These are phyloP conservation scores for Arthrobotrys musiformis DNA, from an alignment of 2,329 filamentous ascomycete genomes.

Conservation along the genomic window DNA sequence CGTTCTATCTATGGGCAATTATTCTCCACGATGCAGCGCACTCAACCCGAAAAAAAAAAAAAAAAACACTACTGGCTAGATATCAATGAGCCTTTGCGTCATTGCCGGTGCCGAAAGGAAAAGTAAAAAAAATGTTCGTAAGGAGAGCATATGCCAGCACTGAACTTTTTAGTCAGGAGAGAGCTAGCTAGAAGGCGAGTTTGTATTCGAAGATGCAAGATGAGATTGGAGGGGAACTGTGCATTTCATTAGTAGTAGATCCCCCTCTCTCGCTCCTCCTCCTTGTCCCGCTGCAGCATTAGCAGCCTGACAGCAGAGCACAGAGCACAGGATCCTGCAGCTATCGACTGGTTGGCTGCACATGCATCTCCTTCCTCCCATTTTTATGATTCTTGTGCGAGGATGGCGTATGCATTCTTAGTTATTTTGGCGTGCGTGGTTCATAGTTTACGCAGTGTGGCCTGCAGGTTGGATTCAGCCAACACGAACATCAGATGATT, in stretches of 20 bases:
- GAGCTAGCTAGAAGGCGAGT: too few relatives aligned
- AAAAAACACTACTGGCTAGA: constrained; percentile 18
- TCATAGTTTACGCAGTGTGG: constrained; percentile 13
- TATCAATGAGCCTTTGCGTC: constrained; percentile 32
- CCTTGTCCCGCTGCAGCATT: constrained; percentile 14
- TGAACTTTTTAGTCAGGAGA: constrained; percentile 13
- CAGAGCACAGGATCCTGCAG: constrained; percentile 39
- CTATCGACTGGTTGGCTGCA: constrained; percentile 19
- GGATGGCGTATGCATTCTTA: constrained; percentile 34
- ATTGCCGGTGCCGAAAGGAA: constrained; percentile 22
- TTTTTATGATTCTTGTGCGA: constrained; percentile 29
- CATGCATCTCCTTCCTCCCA: constrained; percentile 13
- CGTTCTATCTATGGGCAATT: neutral
- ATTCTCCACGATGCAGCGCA: constrained; percentile 21
- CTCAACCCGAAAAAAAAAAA: constrained; percentile 6
- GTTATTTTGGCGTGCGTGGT: constrained; percentile 20
- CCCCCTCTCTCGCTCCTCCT: constrained; percentile 8
- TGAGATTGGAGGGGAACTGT: constrained; percentile 51
- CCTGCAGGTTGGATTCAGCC: constrained; percentile 26
- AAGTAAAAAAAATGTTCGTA: neutral
- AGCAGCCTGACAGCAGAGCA: constrained; percentile 34
- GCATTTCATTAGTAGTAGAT: constrained; percentile 26
- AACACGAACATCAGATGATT: constrained; percentile 56
- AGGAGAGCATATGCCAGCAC: neutral
- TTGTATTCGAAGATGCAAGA: constrained; percentile 23